phyloP scores from a whole-genome alignment of 2,329 filamentous ascomycete species.

The Colletotrichum sp. region DNA sequence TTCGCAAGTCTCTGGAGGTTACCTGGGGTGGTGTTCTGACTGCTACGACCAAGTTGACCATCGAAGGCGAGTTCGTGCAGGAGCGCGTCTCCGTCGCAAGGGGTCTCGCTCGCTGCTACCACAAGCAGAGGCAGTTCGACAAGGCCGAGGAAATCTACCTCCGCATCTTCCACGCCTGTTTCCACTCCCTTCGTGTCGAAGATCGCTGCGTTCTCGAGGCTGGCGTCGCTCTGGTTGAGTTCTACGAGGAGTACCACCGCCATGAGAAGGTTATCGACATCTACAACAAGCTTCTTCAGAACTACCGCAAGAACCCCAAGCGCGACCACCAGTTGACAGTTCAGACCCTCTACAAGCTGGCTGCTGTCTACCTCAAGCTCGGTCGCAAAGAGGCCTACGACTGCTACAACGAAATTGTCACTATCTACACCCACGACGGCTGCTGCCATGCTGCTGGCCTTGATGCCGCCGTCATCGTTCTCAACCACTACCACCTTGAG shows the following conservation, averaged over 20 bases:
- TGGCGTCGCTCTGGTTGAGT: slow-evolving; percentile 33
- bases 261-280: slow-evolving; percentile 42
- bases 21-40: slow-evolving; percentile 42
- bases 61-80: slow-evolving; percentile 34
- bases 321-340: slow-evolving; percentile 37
- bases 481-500: slow-evolving; percentile 48
- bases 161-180: slow-evolving; percentile 39
- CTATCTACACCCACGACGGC: slow-evolving; percentile 34
- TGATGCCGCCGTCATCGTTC: slow-evolving; percentile 48
- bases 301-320: slow-evolving; percentile 27
- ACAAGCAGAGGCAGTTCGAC: slow-evolving; percentile 38
- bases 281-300: slow-evolving; percentile 36
- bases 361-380: slow-evolving; percentile 12
- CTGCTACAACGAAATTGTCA: slow-evolving; percentile 43
- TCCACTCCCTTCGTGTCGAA: slow-evolving; percentile 34
- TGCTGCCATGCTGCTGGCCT: slow-evolving; percentile 46
- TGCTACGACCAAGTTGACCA: slow-evolving; percentile 30
- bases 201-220: slow-evolving; percentile 33
- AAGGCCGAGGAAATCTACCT: slow-evolving; percentile 41
- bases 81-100: slow-evolving; percentile 38
- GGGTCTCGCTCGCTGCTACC: slow-evolving; percentile 39
- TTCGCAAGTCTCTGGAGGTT: slow-evolving; percentile 39
- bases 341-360: slow-evolving; percentile 32
- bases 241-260: slow-evolving; percentile 30
- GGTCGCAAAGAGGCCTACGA: slow-evolving; percentile 36